These are phyloP conservation scores for Populus ilicifolia DNA, from an alignment of 345 rosid genomes.

Conservation along the genomic window DNA sequence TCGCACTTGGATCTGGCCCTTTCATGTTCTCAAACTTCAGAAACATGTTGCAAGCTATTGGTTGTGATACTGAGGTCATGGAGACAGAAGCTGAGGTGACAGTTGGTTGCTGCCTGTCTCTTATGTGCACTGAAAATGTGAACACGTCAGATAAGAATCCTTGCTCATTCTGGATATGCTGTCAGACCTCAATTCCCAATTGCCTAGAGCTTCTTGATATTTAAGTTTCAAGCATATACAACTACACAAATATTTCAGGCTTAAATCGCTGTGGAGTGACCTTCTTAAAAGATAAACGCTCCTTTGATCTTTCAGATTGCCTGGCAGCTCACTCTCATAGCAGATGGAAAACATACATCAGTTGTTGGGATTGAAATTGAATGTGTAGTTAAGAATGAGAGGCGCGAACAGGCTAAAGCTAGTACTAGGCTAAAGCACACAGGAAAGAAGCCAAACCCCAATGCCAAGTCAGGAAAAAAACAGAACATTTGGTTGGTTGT, in stretches of 20 bases:
- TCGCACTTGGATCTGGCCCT: neutral
- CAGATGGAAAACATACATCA: neutral
- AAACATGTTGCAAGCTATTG: slow-evolving; percentile 26
- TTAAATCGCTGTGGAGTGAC: slow-evolving; percentile 18
- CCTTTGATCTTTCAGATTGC: neutral
- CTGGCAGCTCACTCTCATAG: neutral
- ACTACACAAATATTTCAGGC: neutral
- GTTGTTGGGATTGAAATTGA: slow-evolving; percentile 7
- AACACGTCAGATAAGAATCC: neutral
- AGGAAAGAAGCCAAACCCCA: neutral
- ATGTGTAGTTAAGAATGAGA: slow-evolving; percentile 8
- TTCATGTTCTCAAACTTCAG: slow-evolving; percentile 11
- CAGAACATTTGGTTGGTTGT: neutral
- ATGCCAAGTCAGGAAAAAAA: neutral
- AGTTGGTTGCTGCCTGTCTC: slow-evolving; percentile 13
- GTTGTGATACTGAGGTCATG: slow-evolving; percentile 15
- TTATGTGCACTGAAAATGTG: slow-evolving; percentile 5
- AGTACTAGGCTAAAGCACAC: neutral
- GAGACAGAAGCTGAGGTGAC: neutral
- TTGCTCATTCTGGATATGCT: slow-evolving; percentile 28
- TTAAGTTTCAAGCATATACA: rapidly evolving
- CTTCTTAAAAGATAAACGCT: slow-evolving; percentile 10
- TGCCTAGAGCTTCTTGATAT: slow-evolving; percentile 3
- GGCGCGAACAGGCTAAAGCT: neutral
- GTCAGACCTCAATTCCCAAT: slow-evolving; percentile 18